Base-by-base conservation (phyloP, 2,329 filamentous ascomycete species). In the Harringtonia lauricola region DNA sequence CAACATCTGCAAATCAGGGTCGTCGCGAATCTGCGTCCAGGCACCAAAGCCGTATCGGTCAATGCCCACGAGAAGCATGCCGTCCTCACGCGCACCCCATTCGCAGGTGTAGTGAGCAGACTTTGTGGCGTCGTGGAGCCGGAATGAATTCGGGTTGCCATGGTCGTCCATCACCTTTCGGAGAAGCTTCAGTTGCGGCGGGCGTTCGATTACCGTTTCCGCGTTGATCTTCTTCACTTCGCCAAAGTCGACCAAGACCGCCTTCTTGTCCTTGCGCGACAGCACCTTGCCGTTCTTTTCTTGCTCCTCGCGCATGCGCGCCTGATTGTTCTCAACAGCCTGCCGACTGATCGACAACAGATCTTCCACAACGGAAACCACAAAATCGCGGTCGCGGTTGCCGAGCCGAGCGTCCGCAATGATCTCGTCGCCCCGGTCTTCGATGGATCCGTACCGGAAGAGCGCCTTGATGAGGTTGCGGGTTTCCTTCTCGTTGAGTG, bases 201-300 rank as follows among this genome's bases (percentile, higher is more conserved):
- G 90, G 9, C 94, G 82, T 53, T 96, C 90, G 12, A 95, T 79
- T 43, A 95, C 84, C 0, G 92, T 96, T 63, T 95, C 88, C 1
- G 92, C 92, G 57, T 98, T 98, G 56, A 95, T 77, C 54, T 94
- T 89, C 63, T 94, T 94, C 41, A 95, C 83, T 44, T 89, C 87
- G 37, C 84, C 82, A 63, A 89, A 95, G 59, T 96, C 89, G 55
- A 98, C 95, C 36, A 98, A 69, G 17, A 98, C 86, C 1, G 92
- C 92, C 64, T 98, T 98, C 63, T 87, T 87, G 59, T 98, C 92
- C 62, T 98, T 98, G 68, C 96, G 95, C 0, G 90, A 94, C 43
- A 94, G 65, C 3, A 80, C 74, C 59, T 92, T 94, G 57, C 86
- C 86, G 0, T 76, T 73, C 50, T 83, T 79, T 61, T 92, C 86